phyloP scores from a whole-genome alignment of 495 filamentous ascomycete genomes.

The Clavariopsis aquatica region DNA sequence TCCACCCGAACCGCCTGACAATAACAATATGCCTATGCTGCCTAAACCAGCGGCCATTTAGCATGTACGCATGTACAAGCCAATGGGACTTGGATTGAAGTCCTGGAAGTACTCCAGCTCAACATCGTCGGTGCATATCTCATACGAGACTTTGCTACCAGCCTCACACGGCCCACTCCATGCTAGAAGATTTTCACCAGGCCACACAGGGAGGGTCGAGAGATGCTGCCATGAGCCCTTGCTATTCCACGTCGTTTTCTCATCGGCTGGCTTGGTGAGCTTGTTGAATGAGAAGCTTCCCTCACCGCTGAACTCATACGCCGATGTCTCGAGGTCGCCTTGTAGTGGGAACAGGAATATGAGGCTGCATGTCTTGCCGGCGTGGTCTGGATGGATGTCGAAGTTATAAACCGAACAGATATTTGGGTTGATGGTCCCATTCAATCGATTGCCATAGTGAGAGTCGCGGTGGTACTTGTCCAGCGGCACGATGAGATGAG shows the following conservation, averaged over 20 bases:
- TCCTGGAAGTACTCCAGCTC: slow-evolving; percentile 66
- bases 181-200: neutral
- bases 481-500: slow-evolving; percentile 68
- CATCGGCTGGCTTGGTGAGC: slow-evolving; percentile 51
- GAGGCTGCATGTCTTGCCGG: slow-evolving; percentile 62
- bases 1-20: neutral
- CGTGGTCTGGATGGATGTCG: slow-evolving; percentile 57
- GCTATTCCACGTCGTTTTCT: slow-evolving; percentile 11
- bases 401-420: slow-evolving; percentile 70
- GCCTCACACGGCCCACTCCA: slow-evolving; percentile 50
- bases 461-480: slow-evolving; percentile 56
- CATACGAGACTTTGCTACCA: slow-evolving; percentile 53
- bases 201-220: neutral
- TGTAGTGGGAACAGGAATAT: slow-evolving; percentile 65
- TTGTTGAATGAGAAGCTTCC: slow-evolving; percentile 49
- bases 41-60: too few relatives aligned
- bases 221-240: neutral
- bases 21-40: too few relatives aligned
- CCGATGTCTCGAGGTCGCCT: slow-evolving; percentile 44
- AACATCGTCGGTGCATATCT: slow-evolving; percentile 57
- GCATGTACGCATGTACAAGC: slow-evolving; percentile 63
- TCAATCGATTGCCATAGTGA: slow-evolving; percentile 51
- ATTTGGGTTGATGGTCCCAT: slow-evolving; percentile 50
- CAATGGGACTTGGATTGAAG: slow-evolving; percentile 61
- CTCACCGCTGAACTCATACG: slow-evolving; percentile 51